phyloP scores from a whole-genome alignment of 441 rosid genomes.

The Metrosideros polymorpha region DNA sequence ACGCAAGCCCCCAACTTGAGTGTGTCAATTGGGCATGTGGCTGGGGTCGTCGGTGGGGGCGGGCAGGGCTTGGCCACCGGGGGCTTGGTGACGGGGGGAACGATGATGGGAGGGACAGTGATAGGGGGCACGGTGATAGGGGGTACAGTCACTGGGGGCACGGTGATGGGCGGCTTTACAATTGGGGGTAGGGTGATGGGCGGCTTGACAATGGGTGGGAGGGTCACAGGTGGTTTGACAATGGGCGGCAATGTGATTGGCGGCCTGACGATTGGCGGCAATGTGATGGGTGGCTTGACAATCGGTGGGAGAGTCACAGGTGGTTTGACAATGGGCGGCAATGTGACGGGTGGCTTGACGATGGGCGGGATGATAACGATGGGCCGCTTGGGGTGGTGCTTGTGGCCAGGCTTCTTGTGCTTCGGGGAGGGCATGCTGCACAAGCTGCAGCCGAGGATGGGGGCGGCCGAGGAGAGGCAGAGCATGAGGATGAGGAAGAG shows the following conservation, averaged over 20 bases:
- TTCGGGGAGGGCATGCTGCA: conserved; percentile 25
- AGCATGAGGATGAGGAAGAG: conserved; percentile 44
- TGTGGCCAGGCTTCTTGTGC: conserved; percentile 1
- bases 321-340: conserved; percentile 22
- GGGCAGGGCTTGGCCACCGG: conserved; percentile 24
- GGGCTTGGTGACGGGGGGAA: conserved; percentile 5
- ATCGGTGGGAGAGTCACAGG: conserved; percentile 18
- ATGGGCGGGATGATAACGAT: conserved; percentile 7
- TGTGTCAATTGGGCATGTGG: conserved; percentile 54
- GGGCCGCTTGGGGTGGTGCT: conserved; percentile 9
- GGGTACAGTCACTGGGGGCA: background rate
- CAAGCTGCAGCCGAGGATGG: conserved; percentile 27
- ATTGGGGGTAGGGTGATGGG: background rate
- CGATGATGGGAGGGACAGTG: background rate
- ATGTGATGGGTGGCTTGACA: conserved; percentile 7
- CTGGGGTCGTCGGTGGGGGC: conserved; percentile 11
- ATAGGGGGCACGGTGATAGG: background rate
- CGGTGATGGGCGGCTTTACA: background rate
- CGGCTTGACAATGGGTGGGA: conserved; percentile 6
- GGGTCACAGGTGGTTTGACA: conserved; percentile 10
- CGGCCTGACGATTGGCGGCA: background rate
- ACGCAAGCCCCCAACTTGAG: conserved; percentile 67
- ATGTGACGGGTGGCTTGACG: conserved; percentile 9
- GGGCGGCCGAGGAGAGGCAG: conserved; percentile 30
- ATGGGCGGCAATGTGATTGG: background rate